These are phyloP conservation scores for Arabidopsis arenosa DNA, from an alignment of 345 rosid species.

Conservation along the genomic window DNA sequence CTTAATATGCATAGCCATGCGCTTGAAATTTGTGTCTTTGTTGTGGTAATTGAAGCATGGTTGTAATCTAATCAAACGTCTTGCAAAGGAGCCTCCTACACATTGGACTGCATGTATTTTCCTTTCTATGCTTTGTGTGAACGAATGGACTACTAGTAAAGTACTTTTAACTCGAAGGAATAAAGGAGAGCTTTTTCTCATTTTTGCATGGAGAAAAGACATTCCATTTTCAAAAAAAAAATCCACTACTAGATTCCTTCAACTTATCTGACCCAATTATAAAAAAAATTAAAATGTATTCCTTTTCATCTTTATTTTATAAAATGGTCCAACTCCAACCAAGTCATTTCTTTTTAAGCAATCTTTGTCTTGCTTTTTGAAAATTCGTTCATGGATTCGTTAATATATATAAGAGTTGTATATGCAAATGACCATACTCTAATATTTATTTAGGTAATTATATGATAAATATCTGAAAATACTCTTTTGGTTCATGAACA, in stretches of 20 bases:
- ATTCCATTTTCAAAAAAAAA: constrained; percentile 31
- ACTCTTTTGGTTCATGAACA: too few relatives aligned
- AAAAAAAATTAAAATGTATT: neutral
- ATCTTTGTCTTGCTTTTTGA: constrained; percentile 8
- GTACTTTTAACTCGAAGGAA: constrained; percentile 17
- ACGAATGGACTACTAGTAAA: too few relatives aligned
- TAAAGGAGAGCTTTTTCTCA: constrained; percentile 32
- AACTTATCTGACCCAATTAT: constrained; percentile 36
- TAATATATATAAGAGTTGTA: neutral
- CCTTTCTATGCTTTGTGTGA: too few relatives aligned
- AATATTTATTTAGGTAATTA: neutral
- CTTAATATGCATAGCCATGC: too few relatives aligned
- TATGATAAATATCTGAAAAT: too few relatives aligned
- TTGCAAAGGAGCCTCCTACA: too few relatives aligned
- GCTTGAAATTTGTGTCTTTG: too few relatives aligned
- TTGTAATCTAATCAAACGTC: too few relatives aligned
- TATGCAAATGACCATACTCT: neutral
- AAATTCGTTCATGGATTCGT: neutral
- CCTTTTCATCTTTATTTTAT: constrained; percentile 28
- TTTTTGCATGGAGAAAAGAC: constrained; percentile 42
- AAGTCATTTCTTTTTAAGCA: constrained; percentile 22
- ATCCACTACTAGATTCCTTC: constrained; percentile 39
- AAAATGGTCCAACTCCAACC: constrained; percentile 29
- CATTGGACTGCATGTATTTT: too few relatives aligned
- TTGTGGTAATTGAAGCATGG: too few relatives aligned